Evolutionary conservation across 1,284 basidiomycete genomes (phyloP).

Genomic region (Neonothopanus nambi): DNA sequence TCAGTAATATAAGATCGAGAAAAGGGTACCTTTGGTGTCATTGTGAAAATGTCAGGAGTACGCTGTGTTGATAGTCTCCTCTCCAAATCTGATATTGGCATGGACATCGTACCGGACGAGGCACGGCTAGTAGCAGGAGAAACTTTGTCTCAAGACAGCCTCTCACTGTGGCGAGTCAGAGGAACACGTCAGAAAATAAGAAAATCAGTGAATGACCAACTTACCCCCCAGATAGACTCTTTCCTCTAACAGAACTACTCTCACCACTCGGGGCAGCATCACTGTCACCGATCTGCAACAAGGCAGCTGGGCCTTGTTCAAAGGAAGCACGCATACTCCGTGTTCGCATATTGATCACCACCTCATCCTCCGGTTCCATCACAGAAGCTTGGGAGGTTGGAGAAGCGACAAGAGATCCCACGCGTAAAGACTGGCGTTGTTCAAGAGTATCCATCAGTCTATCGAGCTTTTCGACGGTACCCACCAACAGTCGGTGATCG

Average conservation of each 20-base stretch:
- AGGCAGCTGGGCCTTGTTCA: conserved; percentile 14
- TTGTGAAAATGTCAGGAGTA: conserved; percentile 93
- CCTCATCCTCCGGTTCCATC: conserved; percentile 47
- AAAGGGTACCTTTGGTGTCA: conserved; percentile 86
- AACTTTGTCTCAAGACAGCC: conserved; percentile 60
- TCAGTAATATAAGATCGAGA: conserved; percentile 30
- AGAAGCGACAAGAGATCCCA: conserved; percentile 33
- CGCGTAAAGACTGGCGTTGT: conserved; percentile 47
- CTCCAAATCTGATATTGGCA: conserved; percentile 79
- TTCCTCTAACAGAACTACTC: conserved; percentile 49
- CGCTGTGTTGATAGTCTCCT: conserved; percentile 74
- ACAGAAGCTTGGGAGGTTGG: conserved; percentile 21
- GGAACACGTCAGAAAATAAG: neutral
- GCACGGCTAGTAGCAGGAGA: conserved; percentile 52
- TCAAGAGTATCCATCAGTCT: conserved; percentile 71
- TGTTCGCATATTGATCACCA: conserved; percentile 52
- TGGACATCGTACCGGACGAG: conserved; percentile 50
- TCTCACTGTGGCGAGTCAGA: conserved; percentile 39
- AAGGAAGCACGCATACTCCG: conserved; percentile 30
- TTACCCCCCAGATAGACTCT: conserved; percentile 57
- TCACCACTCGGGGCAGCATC: conserved; percentile 41
- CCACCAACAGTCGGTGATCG: conserved; percentile 82
- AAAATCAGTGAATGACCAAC: conserved; percentile 22
- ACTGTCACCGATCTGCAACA: conserved; percentile 24
- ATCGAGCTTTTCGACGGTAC: conserved; percentile 84